Conservation (phyloP, 257 asterid species). For the Marsdenia floribunda region DNA sequence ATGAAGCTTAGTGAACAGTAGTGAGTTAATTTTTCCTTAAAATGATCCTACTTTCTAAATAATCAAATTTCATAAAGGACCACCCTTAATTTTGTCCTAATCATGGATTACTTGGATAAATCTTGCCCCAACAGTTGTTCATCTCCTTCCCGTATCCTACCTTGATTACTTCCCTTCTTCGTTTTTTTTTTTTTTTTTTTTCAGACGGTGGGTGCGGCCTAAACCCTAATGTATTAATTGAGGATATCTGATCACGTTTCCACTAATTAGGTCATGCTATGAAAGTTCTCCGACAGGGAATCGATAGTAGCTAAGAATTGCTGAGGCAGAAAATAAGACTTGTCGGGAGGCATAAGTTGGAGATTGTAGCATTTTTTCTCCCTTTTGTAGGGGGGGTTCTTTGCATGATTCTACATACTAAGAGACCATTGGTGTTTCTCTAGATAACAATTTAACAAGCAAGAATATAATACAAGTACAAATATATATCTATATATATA, state of each 20-base stretch:
- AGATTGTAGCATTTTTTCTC: neutral
- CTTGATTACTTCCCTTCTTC: neutral
- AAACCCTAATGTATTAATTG: neutral
- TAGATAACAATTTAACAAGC: neutral
- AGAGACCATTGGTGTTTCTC: neutral
- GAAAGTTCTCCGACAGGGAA: slow-evolving; percentile 8
- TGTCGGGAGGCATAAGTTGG: neutral
- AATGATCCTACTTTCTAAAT: too few species aligned
- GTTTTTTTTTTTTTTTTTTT: neutral
- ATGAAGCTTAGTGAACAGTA: too few species aligned
- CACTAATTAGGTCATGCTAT: neutral
- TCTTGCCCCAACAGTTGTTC: too few species aligned
- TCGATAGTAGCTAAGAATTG: slow-evolving; percentile 6
- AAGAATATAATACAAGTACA: neutral
- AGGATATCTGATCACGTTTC: neutral
- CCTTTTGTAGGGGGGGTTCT: neutral
- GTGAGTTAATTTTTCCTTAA: too few species aligned
- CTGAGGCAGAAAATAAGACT: neutral
- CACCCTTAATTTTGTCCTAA: neutral
- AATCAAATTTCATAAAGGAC: too few species aligned
- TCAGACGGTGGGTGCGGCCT: neutral
- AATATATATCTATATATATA: too few species aligned
- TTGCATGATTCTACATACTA: slow-evolving; percentile 1
- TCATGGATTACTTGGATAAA: neutral
- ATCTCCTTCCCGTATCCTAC: neutral